Evolutionary conservation across 768 basidiomycete species (phyloP).

Genomic region (Termitomyces sp.): DNA sequence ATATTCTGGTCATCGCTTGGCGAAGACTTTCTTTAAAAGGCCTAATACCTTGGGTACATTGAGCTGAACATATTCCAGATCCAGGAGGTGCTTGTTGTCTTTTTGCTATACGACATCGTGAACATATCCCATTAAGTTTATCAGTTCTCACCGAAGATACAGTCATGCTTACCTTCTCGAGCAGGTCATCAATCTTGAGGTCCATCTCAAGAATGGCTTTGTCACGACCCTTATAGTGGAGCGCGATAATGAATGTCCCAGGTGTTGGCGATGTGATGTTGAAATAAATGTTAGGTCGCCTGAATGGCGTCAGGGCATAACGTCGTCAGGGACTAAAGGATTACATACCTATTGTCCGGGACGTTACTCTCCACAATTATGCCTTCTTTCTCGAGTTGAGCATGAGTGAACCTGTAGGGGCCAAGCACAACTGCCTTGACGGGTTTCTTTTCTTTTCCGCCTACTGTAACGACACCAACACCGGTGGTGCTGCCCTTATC

Average conservation of each 20-base stretch:
- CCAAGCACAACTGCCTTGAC: slow-evolving; percentile 82
- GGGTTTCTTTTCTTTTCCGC: slow-evolving; percentile 96
- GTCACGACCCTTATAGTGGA: slow-evolving; percentile 98
- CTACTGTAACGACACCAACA: slow-evolving; percentile 92
- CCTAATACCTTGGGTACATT: slow-evolving; percentile 94
- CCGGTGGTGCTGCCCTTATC: slow-evolving; percentile 85
- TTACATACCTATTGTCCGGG: slow-evolving; percentile 85
- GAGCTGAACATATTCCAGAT: slow-evolving; percentile 96
- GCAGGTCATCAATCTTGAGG: slow-evolving; percentile 94
- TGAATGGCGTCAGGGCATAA: slow-evolving; percentile 22
- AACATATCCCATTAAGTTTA: neutral
- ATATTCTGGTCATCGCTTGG: slow-evolving; percentile 57
- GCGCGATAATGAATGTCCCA: slow-evolving; percentile 96
- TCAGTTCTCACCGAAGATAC: neutral
- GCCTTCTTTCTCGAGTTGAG: slow-evolving; percentile 97
- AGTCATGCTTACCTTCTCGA: slow-evolving; percentile 78
- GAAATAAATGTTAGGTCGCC: slow-evolving; percentile 98
- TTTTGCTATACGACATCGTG: slow-evolving; percentile 67
- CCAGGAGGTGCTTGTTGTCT: slow-evolving; percentile 93
- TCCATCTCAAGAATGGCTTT: slow-evolving; percentile 99
- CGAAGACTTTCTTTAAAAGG: slow-evolving; percentile 90
- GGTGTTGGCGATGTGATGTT: slow-evolving; percentile 97
- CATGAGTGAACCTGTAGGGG: slow-evolving; percentile 96
- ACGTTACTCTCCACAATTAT: slow-evolving; percentile 99
- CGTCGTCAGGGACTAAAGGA: neutral